A percentile compares a stretch with the other conserved stretches of the same genome.
These are phyloP conservation scores for Xylaria sp. DNA, from an alignment of 2,329 filamentous ascomycete species.

Conservation along the genomic window DNA sequence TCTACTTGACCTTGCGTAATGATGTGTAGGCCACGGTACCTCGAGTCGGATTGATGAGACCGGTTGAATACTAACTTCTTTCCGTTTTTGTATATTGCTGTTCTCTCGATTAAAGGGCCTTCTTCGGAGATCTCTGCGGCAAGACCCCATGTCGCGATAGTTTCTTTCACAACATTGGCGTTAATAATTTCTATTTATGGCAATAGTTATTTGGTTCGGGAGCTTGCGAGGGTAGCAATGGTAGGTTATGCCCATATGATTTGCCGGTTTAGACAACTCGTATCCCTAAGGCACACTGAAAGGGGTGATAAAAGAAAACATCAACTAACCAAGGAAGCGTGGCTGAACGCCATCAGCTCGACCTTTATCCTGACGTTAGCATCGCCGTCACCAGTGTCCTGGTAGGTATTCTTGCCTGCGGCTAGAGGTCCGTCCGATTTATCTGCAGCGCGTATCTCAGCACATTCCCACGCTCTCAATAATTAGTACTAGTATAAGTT, in stretches of 20 bases:
- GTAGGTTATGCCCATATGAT: too few relatives aligned
- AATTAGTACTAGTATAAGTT: neutral
- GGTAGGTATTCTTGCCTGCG: slow-evolving; percentile 28
- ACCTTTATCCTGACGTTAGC: neutral
- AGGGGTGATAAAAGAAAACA: neutral
- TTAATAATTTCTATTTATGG: neutral
- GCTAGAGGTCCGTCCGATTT: slow-evolving; percentile 45
- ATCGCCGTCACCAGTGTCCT: neutral
- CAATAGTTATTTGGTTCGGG: neutral
- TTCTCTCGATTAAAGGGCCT: slow-evolving; percentile 49
- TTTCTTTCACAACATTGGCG: slow-evolving; percentile 15
- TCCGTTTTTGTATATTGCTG: slow-evolving; percentile 48
- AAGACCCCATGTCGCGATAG: slow-evolving; percentile 35
- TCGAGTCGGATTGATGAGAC: slow-evolving; percentile 49
- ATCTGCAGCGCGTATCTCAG: slow-evolving; percentile 36
- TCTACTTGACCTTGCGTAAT: slow-evolving; percentile 53
- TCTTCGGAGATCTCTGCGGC: slow-evolving; percentile 47
- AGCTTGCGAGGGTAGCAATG: neutral
- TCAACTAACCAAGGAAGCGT: slow-evolving; percentile 24
- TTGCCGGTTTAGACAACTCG: neutral
- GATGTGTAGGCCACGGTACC: slow-evolving; percentile 50
- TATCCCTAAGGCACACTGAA: too few relatives aligned
- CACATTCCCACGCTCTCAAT: neutral
- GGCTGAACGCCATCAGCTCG: slow-evolving; percentile 39
- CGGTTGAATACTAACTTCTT: slow-evolving; percentile 44